Evolutionary conservation across 2,329 filamentous ascomycete genomes (phyloP), one percentile per base, ranked within the genome.

Genomic region (Dactylellina haptotyla): DNA sequence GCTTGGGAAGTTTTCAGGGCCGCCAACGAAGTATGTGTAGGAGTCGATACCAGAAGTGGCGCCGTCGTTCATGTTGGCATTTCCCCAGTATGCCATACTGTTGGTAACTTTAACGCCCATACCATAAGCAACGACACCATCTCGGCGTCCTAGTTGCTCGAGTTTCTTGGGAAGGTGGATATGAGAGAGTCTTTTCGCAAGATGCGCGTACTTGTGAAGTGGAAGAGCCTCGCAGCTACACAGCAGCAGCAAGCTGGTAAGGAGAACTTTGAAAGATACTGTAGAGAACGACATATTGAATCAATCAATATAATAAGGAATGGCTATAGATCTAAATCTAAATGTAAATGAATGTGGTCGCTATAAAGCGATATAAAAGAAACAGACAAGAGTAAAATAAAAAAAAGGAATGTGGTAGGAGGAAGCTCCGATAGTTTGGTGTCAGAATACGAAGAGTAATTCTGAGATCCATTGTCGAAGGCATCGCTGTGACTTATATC

Each of bases 321-420:
- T 64, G 37, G 34, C 12, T 58, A 34, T 26, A 59, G 30, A 39
- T 61, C n/a, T 46, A 53, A 43, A 53, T 41, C 61, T 9, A 20
- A 4, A 16, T 45, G 9, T 45, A 39, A 72, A 72, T 39, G 67
- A 72, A 43, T 65, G 67, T 72, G 67, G 67, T 65, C 59, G 67
- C 67, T 54, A 30, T 25, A 59, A 16, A 53, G 67, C 67, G 67
- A 46, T 5, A 46, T 10, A 23, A 65, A 64, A 65, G 39, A 48
- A 65, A 18, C 37, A 57, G 32, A 72, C 23, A 45, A 54, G 32
- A 59, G 61, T 32, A 51, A n/a, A 12, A 30, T 45, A 41, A 45
- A 45, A 71, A 43, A 63, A 71, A 71, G 41, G 67, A 72, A 53
- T 59, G 67, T 72, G 41, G 28, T 57, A 8, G 67, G 67, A 72